phyloP scores from a whole-genome alignment of 441 rosid genomes.

The Pelargonium citronellum region DNA sequence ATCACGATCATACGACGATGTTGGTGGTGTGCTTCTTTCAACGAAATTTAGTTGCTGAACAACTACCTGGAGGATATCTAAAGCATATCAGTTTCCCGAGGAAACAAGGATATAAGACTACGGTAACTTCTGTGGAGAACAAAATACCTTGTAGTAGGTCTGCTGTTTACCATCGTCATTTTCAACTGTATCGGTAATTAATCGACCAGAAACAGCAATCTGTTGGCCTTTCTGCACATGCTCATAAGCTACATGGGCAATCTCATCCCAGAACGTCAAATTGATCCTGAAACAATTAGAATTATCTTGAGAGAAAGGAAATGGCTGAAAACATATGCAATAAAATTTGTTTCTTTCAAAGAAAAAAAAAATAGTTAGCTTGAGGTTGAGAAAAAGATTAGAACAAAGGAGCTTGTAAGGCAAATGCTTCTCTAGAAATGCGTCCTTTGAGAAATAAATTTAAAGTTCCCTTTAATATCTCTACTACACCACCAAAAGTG shows the following conservation, averaged over 20 bases:
- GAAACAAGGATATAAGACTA: background rate
- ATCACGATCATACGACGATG: slow-evolving; percentile 25
- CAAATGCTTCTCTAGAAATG: background rate
- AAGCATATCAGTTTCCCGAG: background rate
- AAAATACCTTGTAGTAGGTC: slow-evolving; percentile 53
- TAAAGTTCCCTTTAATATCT: background rate
- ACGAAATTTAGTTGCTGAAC: slow-evolving; percentile 58
- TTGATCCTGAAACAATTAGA: slow-evolving; percentile 35
- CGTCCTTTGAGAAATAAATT: background rate
- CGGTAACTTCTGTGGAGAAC: slow-evolving; percentile 1
- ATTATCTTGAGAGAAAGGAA: background rate
- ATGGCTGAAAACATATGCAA: background rate
- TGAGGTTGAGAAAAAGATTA: background rate
- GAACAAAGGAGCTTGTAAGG: no score
- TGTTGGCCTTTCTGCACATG: slow-evolving; percentile 58
- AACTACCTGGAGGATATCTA: slow-evolving; percentile 37
- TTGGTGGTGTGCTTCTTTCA: slow-evolving; percentile 32
- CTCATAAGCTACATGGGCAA: slow-evolving; percentile 47
- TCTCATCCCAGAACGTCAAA: slow-evolving; percentile 63
- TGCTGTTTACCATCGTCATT: slow-evolving; percentile 47
- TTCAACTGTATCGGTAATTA: slow-evolving; percentile 45
- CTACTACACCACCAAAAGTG: no score
- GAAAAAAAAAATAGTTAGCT: background rate
- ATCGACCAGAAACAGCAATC: slow-evolving; percentile 53
- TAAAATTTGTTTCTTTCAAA: background rate